Base-by-base conservation (phyloP, 106 monocot species). In the Gastrodia elata region DNA sequence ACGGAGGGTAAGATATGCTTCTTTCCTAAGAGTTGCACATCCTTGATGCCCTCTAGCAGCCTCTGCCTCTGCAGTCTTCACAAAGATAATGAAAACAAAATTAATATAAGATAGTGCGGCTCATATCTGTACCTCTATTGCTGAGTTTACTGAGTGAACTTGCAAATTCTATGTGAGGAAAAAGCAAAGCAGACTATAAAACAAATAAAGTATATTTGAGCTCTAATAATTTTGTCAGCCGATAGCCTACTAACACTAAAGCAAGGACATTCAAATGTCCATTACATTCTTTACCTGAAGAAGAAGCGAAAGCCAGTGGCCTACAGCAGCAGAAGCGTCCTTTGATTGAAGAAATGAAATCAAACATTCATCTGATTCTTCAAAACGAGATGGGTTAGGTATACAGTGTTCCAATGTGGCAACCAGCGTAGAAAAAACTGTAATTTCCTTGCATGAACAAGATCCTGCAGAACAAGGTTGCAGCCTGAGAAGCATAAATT, bases 271-370 rank as follows among this genome's bases (percentile, higher is more conserved):
- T n/a, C 9, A 44, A 30, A 57, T 30, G 25, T 8, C 64, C 26
- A 20, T n/a, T 68, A 11, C 20, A 65, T 59, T 67, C 6, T 71
- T 38, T 84, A 92, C 97, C 79, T 93, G 90, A n/a, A 97, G 84
- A 81, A 97, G 90, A 69, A 98, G 86, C 67, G 93, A 98, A 22
- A 98, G 74, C 92, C 89, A 93, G 61, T 98, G 97, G 32, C 97
- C 97, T n/a, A 98, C 83, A 67, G 86, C 90, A 80, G 90, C 84
- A 80, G 97, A 88, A 74, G 93, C 93, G 82, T 85, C 75, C 78
- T 84, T 80, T 46, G 97, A 98, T 76, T 74, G 92, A 26, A 98
- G 84, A 83, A 98, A 93, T 57, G 83, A 77, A 68, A 98, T 76
- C 76, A 93, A 86, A 59, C 93, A 98, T 40, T 90, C 93, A 61